A percentile compares a stretch with the other conserved stretches of the same genome.
Conservation (phyloP, 495 filamentous ascomycete species). For the Aspergillus sclerotioniger region DNA sequence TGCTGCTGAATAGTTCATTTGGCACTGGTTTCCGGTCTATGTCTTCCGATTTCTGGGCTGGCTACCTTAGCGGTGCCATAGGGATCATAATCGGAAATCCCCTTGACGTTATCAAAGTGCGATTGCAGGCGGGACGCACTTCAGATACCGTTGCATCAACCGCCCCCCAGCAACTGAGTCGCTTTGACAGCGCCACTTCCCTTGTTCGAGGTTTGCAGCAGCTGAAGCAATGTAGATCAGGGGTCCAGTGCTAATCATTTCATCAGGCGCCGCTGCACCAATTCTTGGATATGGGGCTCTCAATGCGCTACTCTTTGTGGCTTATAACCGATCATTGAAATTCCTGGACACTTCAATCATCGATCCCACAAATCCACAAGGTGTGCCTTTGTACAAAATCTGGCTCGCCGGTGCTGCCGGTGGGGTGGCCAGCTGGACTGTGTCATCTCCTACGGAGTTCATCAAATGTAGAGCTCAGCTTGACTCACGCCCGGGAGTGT, state of each 20-base stretch:
- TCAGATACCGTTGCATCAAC: conserved; percentile 23
- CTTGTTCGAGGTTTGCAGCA: conserved; percentile 44
- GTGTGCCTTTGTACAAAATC: conserved; percentile 44
- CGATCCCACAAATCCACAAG: conserved; percentile 39
- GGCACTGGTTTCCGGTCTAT: conserved; percentile 37
- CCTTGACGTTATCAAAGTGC: conserved; percentile 81
- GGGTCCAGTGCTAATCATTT: conserved; percentile 7
- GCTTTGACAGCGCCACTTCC: conserved; percentile 45
- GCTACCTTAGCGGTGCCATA: conserved; percentile 78
- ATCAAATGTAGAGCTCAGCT: conserved; percentile 83
- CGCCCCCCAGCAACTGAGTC: conserved; percentile 25
- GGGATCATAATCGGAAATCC: conserved; percentile 88
- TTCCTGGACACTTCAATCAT: conserved; percentile 48
- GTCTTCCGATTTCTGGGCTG: conserved; percentile 84
- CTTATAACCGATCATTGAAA: conserved; percentile 74
- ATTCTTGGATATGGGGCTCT: conserved; percentile 85
- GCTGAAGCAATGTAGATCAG: not conserved
- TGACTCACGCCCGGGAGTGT: conserved; percentile 34
- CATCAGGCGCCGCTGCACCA: conserved; percentile 69
- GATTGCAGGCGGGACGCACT: conserved; percentile 61
- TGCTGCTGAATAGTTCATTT: not conserved
- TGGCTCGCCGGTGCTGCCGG: conserved; percentile 75
- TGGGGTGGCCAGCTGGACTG: conserved; percentile 75
- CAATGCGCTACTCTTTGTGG: conserved; percentile 81
- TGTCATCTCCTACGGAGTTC: conserved; percentile 82